Percentiles rank a stretch among this genome's conserved stretches.
phyloP scores from a whole-genome alignment of 139 green algal genomes.

The Volvox africanus region DNA sequence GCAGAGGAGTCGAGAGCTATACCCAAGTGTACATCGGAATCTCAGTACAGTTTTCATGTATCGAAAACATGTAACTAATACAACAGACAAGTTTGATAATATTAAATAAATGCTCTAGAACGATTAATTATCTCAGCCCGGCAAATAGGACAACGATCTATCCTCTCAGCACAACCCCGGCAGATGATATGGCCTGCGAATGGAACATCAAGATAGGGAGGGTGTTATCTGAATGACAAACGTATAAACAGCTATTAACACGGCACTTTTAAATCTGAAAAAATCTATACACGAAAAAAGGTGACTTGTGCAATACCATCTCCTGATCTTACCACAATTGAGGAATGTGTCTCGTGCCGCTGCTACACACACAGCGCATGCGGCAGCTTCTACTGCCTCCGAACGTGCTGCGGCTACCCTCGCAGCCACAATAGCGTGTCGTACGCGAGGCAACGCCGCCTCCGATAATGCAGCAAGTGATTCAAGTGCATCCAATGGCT shows the following conservation, averaged over 20 bases:
- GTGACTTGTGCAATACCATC: too few relatives aligned
- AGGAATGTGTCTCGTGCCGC: constrained; percentile 22
- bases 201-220: too few relatives aligned
- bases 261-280: too few relatives aligned
- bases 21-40: too few relatives aligned
- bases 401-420: constrained; percentile 26
- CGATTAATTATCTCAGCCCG: constrained; percentile 5
- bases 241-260: too few relatives aligned
- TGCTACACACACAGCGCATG: constrained; percentile 41
- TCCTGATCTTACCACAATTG: constrained; percentile 20
- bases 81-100: too few relatives aligned
- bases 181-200: constrained; percentile 42
- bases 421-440: constrained; percentile 32
- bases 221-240: too few relatives aligned
- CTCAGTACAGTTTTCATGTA: too few relatives aligned
- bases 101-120: constrained; percentile 24
- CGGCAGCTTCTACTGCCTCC: constrained; percentile 32
- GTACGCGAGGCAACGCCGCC: constrained; percentile 23
- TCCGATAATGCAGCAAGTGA: neutral
- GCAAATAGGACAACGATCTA: constrained; percentile 38
- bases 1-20: too few relatives aligned
- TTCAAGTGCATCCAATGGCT: constrained; percentile 35
- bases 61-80: too few relatives aligned
- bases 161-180: constrained; percentile 4
- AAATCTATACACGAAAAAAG: too few relatives aligned